phyloP scores from a whole-genome alignment of 1,284 basidiomycete species.

The Ganoderma sp. region DNA sequence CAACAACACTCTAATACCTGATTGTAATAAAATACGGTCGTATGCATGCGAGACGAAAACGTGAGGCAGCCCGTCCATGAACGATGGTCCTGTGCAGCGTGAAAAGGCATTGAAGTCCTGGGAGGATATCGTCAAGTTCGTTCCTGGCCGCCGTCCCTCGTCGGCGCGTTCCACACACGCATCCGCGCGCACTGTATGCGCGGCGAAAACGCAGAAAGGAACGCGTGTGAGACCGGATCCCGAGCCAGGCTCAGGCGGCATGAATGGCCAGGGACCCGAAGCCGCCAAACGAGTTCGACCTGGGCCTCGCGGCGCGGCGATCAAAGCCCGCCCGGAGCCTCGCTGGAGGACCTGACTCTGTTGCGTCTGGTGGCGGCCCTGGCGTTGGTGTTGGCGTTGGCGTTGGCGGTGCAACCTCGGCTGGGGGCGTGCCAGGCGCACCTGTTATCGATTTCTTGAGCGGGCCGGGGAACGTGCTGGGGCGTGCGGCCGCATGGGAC shows the following conservation, averaged over 20 bases:
- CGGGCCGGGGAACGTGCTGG: not conserved
- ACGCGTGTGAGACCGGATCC: not conserved
- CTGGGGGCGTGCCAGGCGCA: not conserved
- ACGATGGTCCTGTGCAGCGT: not conserved
- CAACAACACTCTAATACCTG: not conserved
- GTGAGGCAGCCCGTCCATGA: not conserved
- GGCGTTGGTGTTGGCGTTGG: not conserved
- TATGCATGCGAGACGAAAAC: not conserved
- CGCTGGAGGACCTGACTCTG: not conserved
- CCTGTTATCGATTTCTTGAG: not conserved
- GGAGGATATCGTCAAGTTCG: not conserved
- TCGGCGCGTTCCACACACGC: not conserved
- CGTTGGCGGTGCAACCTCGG: not conserved
- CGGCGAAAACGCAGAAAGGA: not conserved
- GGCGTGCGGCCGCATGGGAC: not conserved
- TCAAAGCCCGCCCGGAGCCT: slow-evolving; percentile 12
- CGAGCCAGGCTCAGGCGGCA: not conserved
- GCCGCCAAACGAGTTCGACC: slow-evolving; percentile 21
- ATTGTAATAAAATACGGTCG: not conserved
- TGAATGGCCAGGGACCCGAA: slow-evolving; percentile 11
- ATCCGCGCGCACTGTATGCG: not conserved
- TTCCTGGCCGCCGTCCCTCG: not conserved
- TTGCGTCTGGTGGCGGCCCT: slow-evolving; percentile 9
- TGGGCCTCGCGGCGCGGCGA: slow-evolving; percentile 15
- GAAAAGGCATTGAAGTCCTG: not conserved